phyloP scores from a whole-genome alignment of 768 basidiomycete species.

The Boletus sensibilis region DNA sequence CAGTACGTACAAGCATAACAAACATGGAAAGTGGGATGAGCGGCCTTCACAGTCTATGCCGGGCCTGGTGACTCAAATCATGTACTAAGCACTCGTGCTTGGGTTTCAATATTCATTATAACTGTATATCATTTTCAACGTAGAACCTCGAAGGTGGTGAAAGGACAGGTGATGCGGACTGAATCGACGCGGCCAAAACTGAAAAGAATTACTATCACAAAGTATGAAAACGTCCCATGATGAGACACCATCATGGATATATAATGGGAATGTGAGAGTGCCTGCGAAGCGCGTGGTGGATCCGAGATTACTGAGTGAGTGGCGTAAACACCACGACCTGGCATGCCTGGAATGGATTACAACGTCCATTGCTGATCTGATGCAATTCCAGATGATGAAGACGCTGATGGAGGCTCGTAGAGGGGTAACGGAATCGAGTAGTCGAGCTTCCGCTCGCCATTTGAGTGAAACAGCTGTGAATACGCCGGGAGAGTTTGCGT shows the following conservation, averaged over 20 bases:
- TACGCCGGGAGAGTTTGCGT: constrained; percentile 60
- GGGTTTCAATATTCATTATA: background rate
- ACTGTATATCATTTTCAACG: background rate
- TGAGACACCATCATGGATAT: background rate
- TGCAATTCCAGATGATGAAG: constrained; percentile 1
- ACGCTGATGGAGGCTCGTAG: constrained; percentile 47
- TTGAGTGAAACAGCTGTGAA: constrained; percentile 71
- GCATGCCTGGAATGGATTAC: background rate
- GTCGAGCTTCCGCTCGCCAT: constrained; percentile 74
- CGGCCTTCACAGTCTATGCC: background rate
- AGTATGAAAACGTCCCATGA: background rate
- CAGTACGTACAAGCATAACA: too few relatives aligned
- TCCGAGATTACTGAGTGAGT: background rate
- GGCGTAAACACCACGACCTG: background rate
- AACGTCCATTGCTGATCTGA: constrained; percentile 7
- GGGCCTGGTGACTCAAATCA: background rate
- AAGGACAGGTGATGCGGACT: constrained; percentile 10
- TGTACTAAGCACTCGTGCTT: background rate
- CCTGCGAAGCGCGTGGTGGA: background rate
- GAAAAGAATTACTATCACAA: background rate
- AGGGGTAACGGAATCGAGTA: constrained; percentile 60
- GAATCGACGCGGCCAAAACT: constrained; percentile 8
- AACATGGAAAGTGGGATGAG: background rate
- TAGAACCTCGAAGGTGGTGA: background rate
- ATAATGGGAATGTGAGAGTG: background rate